Conservation (phyloP, 257 asterid species). For the Primulina huaijiensis region DNA sequence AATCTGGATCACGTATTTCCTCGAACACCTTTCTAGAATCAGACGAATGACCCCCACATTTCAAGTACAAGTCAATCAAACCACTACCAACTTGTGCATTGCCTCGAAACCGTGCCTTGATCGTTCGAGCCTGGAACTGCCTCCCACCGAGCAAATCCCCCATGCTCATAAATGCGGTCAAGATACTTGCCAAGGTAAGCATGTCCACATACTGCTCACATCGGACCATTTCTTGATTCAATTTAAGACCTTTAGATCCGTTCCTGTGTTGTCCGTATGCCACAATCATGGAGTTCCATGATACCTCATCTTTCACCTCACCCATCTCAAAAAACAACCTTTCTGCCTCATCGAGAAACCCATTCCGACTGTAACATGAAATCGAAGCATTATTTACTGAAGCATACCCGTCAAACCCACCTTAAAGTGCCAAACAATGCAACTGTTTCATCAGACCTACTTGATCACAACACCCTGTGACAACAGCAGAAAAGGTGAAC, state of each 20-base stretch:
- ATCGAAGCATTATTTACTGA: constrained; percentile 64
- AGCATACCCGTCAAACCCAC: constrained; percentile 49
- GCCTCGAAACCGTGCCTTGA: too few relatives aligned
- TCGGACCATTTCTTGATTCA: constrained; percentile 60
- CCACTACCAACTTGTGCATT: too few relatives aligned
- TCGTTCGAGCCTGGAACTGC: constrained; percentile 48
- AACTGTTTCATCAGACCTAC: constrained; percentile 44
- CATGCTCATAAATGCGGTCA: background rate
- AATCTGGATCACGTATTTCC: too few relatives aligned
- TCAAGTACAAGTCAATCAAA: too few relatives aligned
- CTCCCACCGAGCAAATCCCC: constrained; percentile 65
- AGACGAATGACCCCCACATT: too few relatives aligned
- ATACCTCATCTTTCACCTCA: constrained; percentile 56
- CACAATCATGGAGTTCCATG: constrained; percentile 86
- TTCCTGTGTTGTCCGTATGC: constrained; percentile 56
- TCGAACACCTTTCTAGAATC: too few relatives aligned
- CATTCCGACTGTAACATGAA: constrained; percentile 49
- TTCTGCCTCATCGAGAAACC: constrained; percentile 42
- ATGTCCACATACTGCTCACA: constrained; percentile 31
- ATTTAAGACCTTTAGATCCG: constrained; percentile 55
- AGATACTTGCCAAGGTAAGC: too few relatives aligned
- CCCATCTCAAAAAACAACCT: constrained; percentile 51
- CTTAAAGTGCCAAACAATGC: constrained; percentile 45
- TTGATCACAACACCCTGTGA: constrained; percentile 44
- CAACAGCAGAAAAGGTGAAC: constrained; percentile 58